Conservation (phyloP, 2,329 filamentous ascomycete species). For the Claviceps sp. region DNA sequence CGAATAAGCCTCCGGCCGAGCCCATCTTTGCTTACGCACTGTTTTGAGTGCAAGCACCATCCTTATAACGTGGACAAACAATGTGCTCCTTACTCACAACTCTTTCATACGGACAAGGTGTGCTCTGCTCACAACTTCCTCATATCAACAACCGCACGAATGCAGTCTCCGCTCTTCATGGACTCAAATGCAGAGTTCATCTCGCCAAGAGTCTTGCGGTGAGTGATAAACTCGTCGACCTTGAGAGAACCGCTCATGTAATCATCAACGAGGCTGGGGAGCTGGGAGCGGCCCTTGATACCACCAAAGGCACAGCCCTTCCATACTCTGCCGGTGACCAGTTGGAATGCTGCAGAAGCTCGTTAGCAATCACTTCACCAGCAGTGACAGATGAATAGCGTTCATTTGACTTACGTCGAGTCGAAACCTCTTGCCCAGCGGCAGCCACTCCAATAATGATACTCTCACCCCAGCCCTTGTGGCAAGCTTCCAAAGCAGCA, state of each 20-base stretch:
- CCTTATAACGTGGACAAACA: background rate
- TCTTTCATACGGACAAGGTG: background rate
- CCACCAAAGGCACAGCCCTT: conserved; percentile 96
- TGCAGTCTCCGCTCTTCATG: conserved; percentile 96
- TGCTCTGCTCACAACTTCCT: conserved; percentile 18
- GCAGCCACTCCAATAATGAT: conserved; percentile 97
- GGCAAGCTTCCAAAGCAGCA: conserved; percentile 88
- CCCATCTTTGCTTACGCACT: background rate
- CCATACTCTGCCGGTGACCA: conserved; percentile 96
- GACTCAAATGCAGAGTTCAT: conserved; percentile 86
- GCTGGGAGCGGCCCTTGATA: conserved; percentile 91
- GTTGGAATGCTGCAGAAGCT: conserved; percentile 66
- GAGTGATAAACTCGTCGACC: conserved; percentile 99
- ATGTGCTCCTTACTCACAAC: background rate
- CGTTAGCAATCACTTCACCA: background rate
- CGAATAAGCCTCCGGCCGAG: background rate
- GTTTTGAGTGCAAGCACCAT: background rate
- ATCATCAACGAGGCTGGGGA: conserved; percentile 74
- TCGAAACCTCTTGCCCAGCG: conserved; percentile 89
- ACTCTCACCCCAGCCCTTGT: conserved; percentile 98
- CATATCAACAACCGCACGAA: conserved; percentile 79
- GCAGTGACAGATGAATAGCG: background rate
- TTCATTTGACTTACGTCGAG: conserved; percentile 56
- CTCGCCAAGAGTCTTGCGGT: conserved; percentile 66
- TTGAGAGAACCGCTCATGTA: conserved; percentile 85